Conservation (phyloP, 441 rosid genomes). For the Jatropha multifida region DNA sequence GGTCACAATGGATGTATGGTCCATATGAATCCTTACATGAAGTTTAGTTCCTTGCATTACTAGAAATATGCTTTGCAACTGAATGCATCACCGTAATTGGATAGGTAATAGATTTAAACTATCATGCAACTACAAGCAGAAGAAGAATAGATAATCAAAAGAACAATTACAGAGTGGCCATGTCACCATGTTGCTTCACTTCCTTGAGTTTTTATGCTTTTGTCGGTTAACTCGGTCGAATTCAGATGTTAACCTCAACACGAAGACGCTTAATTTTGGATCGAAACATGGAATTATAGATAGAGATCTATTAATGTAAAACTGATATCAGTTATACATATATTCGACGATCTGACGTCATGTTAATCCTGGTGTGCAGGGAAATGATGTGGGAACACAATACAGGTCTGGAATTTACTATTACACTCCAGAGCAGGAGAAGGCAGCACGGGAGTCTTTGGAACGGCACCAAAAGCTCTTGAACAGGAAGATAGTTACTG, state of each 20-base stretch:
- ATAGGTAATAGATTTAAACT: not conserved
- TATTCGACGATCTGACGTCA: slow-evolving; percentile 9
- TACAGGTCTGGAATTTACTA: slow-evolving; percentile 89
- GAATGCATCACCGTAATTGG: not conserved
- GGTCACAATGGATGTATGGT: not conserved
- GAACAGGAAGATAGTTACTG: slow-evolving; percentile 72
- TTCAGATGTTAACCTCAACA: no score
- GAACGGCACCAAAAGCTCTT: slow-evolving; percentile 61
- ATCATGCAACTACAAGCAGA: not conserved
- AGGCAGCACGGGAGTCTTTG: slow-evolving; percentile 58
- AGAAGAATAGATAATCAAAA: not conserved
- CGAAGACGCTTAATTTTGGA: not conserved
- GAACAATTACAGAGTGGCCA: not conserved
- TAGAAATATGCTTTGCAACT: not conserved
- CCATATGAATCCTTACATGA: not conserved
- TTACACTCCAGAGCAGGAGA: slow-evolving; percentile 85
- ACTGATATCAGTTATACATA: no score
- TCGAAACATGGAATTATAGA: not conserved
- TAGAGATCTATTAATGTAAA: not conserved
- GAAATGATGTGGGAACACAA: slow-evolving; percentile 84
- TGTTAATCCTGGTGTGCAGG: slow-evolving; percentile 42
- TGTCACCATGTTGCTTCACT: not conserved
- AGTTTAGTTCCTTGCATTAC: not conserved
- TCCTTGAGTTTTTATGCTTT: not conserved
- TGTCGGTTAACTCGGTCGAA: no score